A percentile compares a stretch with the other conserved stretches of the same genome.
Evolutionary conservation across 1,139 yeast species (phyloP).

Genomic region (Debaryomyces psychrophilus): DNA sequence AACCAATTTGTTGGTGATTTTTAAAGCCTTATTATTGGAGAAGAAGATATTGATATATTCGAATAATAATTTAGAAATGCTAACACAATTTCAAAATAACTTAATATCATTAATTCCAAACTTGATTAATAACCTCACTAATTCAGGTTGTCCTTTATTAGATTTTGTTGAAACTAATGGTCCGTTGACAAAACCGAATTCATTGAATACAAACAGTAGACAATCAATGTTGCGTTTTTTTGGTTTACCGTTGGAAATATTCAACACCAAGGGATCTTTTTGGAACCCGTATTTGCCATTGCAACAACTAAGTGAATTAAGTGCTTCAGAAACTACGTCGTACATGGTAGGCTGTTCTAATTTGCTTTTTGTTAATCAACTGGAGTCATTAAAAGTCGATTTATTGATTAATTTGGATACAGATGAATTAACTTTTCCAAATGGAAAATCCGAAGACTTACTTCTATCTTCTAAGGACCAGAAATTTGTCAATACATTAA

Average conservation of each 20-base stretch:
- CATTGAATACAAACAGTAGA: slow-evolving; percentile 77
- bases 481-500: slow-evolving; percentile 62
- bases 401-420: slow-evolving; percentile 43
- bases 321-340: slow-evolving; percentile 57
- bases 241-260: slow-evolving; percentile 86
- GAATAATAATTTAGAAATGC: slow-evolving; percentile 71
- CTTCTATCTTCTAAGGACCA: slow-evolving; percentile 67
- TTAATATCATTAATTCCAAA: slow-evolving; percentile 76
- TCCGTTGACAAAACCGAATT: slow-evolving; percentile 59
- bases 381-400: slow-evolving; percentile 54
- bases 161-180: slow-evolving; percentile 57
- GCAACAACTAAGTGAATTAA: slow-evolving; percentile 82
- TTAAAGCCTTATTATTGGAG: slow-evolving; percentile 80
- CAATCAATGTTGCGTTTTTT: slow-evolving; percentile 75
- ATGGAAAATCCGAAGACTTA: slow-evolving; percentile 46
- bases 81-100: slow-evolving; percentile 79
- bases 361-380: slow-evolving; percentile 72
- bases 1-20: slow-evolving; percentile 62
- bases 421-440: slow-evolving; percentile 47
- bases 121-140: slow-evolving; percentile 69
- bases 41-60: slow-evolving; percentile 71
- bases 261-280: slow-evolving; percentile 79
- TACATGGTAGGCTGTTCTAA: slow-evolving; percentile 90
- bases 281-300: slow-evolving; percentile 92
- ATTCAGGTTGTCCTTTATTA: slow-evolving; percentile 78